phyloP scores from a whole-genome alignment of 441 rosid genomes.

The Corymbia citriodora region DNA sequence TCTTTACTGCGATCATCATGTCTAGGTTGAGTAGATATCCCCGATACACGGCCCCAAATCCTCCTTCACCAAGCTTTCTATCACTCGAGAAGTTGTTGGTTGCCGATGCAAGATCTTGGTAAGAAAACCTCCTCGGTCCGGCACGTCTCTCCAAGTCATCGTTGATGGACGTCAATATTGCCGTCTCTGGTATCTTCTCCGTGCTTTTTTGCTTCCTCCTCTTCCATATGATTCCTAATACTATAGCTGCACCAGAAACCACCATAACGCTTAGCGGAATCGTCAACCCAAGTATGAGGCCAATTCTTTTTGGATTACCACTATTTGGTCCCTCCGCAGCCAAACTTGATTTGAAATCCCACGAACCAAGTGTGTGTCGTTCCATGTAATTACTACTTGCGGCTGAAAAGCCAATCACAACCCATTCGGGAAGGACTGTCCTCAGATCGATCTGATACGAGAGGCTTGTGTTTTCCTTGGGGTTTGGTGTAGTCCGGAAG shows the following conservation, averaged over 20 bases:
- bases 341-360: not conserved
- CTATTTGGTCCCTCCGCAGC: not conserved
- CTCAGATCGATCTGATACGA: too few species aligned
- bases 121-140: slow-evolving; percentile 54
- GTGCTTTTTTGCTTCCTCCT: slow-evolving; percentile 7
- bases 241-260: not conserved
- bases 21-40: slow-evolving; percentile 29
- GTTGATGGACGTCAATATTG: slow-evolving; percentile 24
- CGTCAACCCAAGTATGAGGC: not conserved
- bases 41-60: slow-evolving; percentile 51
- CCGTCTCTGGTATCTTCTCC: not conserved
- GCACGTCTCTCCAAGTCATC: slow-evolving; percentile 50
- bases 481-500: too few species aligned
- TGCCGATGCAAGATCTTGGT: slow-evolving; percentile 38
- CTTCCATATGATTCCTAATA: not conserved
- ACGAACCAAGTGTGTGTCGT: slow-evolving; percentile 8
- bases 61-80: slow-evolving; percentile 54
- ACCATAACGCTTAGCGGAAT: slow-evolving; percentile 16
- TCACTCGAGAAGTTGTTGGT: slow-evolving; percentile 44
- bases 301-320: not conserved
- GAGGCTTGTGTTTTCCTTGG: too few species aligned
- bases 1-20: slow-evolving; percentile 37
- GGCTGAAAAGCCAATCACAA: too few species aligned
- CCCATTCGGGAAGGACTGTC: too few species aligned
- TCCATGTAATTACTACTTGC: not conserved